Percentiles rank a stretch among this genome's conserved stretches.
Evolutionary conservation across 768 basidiomycete species (phyloP).

Genomic region (Leccinum incarnatum): DNA sequence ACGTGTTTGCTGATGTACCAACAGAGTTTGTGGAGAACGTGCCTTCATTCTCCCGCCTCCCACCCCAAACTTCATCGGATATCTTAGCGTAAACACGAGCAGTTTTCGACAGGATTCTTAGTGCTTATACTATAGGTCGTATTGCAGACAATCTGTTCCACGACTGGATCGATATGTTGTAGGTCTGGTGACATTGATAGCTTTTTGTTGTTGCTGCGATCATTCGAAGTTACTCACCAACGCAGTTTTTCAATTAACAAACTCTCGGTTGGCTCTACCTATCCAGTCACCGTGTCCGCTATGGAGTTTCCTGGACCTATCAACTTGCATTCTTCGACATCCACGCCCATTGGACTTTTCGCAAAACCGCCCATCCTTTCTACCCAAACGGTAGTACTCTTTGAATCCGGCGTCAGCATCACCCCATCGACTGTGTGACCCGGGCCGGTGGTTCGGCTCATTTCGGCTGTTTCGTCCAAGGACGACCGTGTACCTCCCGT

Average conservation of each 20-base stretch:
- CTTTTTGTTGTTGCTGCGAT: slow-evolving; percentile 55
- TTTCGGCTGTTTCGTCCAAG: slow-evolving; percentile 52
- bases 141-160: not conserved
- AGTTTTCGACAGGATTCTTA: slow-evolving; percentile 61
- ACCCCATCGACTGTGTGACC: slow-evolving; percentile 27
- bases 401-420: slow-evolving; percentile 13
- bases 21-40: slow-evolving; percentile 1
- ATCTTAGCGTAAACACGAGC: slow-evolving; percentile 64
- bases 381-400: slow-evolving; percentile 50
- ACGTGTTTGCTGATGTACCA: slow-evolving; percentile 3
- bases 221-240: slow-evolving; percentile 53
- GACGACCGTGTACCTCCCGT: slow-evolving; percentile 83
- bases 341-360: slow-evolving; percentile 16
- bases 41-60: slow-evolving; percentile 45
- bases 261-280: not conserved
- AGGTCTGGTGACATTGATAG: slow-evolving; percentile 51
- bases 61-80: slow-evolving; percentile 72
- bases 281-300: not conserved
- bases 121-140: slow-evolving; percentile 56
- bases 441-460: slow-evolving; percentile 67
- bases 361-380: slow-evolving; percentile 51
- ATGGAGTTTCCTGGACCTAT: not conserved
- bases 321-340: slow-evolving; percentile 1
- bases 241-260: slow-evolving; percentile 39
- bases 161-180: not conserved